Conservation (phyloP, 2,329 filamentous ascomycete species). For the Cryphonectria nitschkei region DNA sequence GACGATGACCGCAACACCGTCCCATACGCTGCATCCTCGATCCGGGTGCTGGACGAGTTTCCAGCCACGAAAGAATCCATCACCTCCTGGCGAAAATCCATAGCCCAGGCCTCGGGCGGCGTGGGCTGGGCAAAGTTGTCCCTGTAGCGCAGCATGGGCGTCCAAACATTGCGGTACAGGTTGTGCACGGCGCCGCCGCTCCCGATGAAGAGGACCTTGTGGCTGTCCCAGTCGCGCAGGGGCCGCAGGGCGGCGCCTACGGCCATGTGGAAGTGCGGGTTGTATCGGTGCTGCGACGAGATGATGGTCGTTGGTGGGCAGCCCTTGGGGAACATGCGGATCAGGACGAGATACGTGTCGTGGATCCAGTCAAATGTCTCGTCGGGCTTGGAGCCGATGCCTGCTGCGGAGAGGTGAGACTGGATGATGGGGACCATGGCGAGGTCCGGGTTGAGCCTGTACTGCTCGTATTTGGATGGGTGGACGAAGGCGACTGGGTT, state of each 20-base stretch:
- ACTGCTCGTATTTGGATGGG: slow-evolving; percentile 66
- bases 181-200: slow-evolving; percentile 70
- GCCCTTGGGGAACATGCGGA: slow-evolving; percentile 68
- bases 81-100: slow-evolving; percentile 69
- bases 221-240: slow-evolving; percentile 52
- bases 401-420: slow-evolving; percentile 50
- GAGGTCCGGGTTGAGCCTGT: slow-evolving; percentile 64
- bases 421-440: slow-evolving; percentile 54
- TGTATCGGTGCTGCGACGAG: slow-evolving; percentile 43
- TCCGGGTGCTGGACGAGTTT: slow-evolving; percentile 27
- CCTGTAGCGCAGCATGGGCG: slow-evolving; percentile 63
- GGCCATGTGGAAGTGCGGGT: slow-evolving; percentile 50
- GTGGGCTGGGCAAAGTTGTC: slow-evolving; percentile 65
- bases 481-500: slow-evolving; percentile 69
- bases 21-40: slow-evolving; percentile 29
- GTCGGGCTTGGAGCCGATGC: slow-evolving; percentile 59
- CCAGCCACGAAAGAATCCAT: slow-evolving; percentile 62
- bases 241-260: slow-evolving; percentile 61
- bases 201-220: slow-evolving; percentile 58
- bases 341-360: slow-evolving; percentile 70
- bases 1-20: slow-evolving; percentile 23
- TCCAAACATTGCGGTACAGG: slow-evolving; percentile 69
- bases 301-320: slow-evolving; percentile 67
- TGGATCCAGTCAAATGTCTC: slow-evolving; percentile 71
- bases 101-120: slow-evolving; percentile 61